Evolutionary conservation across 108 stramenopile genomes (phyloP).

Genomic region (Skeletonema marinoi): DNA sequence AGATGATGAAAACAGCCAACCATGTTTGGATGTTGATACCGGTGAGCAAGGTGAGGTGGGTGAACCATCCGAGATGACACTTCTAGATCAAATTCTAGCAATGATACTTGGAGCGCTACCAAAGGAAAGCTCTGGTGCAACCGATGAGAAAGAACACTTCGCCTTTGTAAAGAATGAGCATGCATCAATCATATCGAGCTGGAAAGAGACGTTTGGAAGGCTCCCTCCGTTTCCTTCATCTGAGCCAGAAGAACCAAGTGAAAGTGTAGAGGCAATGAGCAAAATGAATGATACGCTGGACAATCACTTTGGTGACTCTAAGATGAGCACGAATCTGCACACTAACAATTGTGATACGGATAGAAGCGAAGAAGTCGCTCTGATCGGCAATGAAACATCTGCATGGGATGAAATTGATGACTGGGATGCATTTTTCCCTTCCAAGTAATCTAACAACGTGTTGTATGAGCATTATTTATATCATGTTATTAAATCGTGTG

Average conservation of each 20-base stretch:
- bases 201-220: slow-evolving; percentile 51
- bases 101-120: slow-evolving; percentile 56
- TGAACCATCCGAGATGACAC: slow-evolving; percentile 18
- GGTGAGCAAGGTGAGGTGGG: neutral
- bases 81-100: slow-evolving; percentile 60
- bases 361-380: slow-evolving; percentile 4
- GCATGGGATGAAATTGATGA: slow-evolving; percentile 50
- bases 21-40: neutral
- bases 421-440: slow-evolving; percentile 37
- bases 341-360: neutral
- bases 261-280: neutral
- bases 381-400: slow-evolving; percentile 24
- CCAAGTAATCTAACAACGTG: neutral
- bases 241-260: neutral
- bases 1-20: slow-evolving; percentile 19
- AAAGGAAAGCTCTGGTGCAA: slow-evolving; percentile 20
- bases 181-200: slow-evolving; percentile 36
- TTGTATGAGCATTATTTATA: neutral
- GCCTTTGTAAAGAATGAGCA: slow-evolving; percentile 43
- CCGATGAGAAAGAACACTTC: slow-evolving; percentile 29
- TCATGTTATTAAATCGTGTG: neutral
- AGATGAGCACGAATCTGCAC: neutral
- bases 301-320: neutral
- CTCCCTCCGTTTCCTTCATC: slow-evolving; percentile 32
- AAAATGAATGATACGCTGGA: neutral